Conservation (phyloP, 2,329 filamentous ascomycete species). For the Tolypocladium tundrense region DNA sequence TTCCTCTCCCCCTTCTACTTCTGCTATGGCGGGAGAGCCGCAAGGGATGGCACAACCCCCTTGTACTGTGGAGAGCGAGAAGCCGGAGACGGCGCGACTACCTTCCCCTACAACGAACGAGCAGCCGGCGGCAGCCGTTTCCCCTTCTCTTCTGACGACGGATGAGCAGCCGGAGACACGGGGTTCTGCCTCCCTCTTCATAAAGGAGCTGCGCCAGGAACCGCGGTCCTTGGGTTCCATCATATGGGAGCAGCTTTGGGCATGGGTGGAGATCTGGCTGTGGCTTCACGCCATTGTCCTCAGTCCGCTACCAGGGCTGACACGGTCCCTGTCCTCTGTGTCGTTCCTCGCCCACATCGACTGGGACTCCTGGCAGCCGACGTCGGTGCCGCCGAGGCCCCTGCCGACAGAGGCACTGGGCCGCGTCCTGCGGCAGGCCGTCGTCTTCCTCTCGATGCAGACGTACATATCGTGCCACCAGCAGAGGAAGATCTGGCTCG, state of each 20-base stretch:
- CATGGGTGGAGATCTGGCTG: neutral
- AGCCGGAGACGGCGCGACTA: neutral
- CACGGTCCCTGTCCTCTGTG: neutral
- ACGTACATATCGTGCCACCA: slow-evolving; percentile 7
- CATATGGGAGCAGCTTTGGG: neutral
- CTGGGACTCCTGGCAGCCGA: neutral
- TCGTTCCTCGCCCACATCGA: neutral
- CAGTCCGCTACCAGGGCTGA: neutral
- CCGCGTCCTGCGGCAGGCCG: slow-evolving; percentile 2
- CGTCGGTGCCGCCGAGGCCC: neutral
- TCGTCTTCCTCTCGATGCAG: slow-evolving; percentile 7
- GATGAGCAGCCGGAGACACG: neutral
- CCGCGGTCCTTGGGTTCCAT: neutral
- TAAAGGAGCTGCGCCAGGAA: neutral
- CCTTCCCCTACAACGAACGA: neutral
- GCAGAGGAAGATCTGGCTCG: slow-evolving; percentile 18
- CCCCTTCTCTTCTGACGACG: neutral
- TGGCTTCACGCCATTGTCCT: neutral
- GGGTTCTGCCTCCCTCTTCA: neutral
- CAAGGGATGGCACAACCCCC: too few relatives aligned
- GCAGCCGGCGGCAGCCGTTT: neutral
- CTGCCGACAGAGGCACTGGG: neutral
- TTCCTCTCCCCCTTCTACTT: too few relatives aligned
- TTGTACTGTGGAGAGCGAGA: neutral
- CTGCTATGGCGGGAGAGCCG: too few relatives aligned